Percentiles rank a stretch among this genome's conserved stretches.
Conservation (phyloP, 108 stramenopile genomes). For the Nitzschia sp. region DNA sequence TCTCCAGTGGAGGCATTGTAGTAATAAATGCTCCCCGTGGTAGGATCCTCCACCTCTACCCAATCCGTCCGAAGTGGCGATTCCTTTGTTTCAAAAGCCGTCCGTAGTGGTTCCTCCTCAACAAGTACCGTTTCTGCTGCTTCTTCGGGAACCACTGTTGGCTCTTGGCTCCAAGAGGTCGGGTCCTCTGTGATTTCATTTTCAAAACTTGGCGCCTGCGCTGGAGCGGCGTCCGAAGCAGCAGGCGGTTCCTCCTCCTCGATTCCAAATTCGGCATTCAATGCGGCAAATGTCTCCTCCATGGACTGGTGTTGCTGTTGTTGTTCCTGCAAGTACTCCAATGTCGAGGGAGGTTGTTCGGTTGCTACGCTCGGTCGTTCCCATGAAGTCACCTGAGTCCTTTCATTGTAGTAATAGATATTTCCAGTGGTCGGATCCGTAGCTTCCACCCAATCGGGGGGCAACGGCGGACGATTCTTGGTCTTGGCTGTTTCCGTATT, state of each 20-base stretch:
- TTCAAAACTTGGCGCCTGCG: not conserved
- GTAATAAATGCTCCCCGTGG: conserved; percentile 48
- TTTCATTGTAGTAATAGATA: conserved; percentile 58
- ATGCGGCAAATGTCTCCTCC: conserved; percentile 20
- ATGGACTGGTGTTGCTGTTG: not conserved
- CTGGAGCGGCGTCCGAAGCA: not conserved
- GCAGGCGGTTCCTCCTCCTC: not conserved
- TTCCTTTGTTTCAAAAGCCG: not conserved
- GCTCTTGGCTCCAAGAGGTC: not conserved
- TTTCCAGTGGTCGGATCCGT: conserved; percentile 43
- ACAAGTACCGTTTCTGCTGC: not conserved
- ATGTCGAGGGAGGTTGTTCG: not conserved
- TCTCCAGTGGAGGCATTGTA: conserved; percentile 37
- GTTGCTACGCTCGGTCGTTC: conserved; percentile 18
- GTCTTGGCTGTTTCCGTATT: not conserved
- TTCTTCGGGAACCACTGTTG: not conserved
- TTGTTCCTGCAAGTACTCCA: not conserved
- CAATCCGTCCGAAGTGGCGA: not conserved
- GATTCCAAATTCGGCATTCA: conserved; percentile 27
- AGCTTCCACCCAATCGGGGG: conserved; percentile 51
- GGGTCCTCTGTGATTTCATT: not conserved
- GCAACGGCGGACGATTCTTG: conserved; percentile 1
- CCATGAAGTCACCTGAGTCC: conserved; percentile 26
- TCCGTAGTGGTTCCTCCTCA: not conserved
- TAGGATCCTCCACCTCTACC: conserved; percentile 48